phyloP scores from a whole-genome alignment of 2,329 filamentous ascomycete species.

The Hansfordia pulvinata region DNA sequence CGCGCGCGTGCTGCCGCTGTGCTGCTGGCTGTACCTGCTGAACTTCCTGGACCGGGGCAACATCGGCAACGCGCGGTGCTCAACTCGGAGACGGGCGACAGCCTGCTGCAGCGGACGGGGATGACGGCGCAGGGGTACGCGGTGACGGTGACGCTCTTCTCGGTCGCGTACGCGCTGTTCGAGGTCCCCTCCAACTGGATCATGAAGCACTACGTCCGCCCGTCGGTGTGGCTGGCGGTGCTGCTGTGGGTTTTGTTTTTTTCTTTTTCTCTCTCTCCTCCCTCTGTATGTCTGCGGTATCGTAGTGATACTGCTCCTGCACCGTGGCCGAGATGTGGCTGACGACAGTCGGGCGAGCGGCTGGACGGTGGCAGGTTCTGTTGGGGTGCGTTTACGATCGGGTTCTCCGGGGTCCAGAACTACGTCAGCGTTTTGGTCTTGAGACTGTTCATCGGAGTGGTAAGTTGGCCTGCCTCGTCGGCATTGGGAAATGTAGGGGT shows the following conservation, averaged over 20 bases:
- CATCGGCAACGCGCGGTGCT: constrained; percentile 32
- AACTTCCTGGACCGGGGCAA: constrained; percentile 43
- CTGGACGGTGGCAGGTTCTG: too few relatives aligned
- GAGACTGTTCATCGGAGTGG: constrained; percentile 34
- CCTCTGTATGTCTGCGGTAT: too few relatives aligned
- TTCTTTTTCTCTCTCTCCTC: too few relatives aligned
- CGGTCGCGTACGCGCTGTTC: constrained; percentile 51
- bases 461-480: too few relatives aligned
- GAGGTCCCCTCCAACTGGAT: constrained; percentile 49
- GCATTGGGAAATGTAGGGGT: too few relatives aligned
- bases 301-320: too few relatives aligned
- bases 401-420: constrained; percentile 10
- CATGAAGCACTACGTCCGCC: constrained; percentile 43
- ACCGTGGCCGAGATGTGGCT: too few relatives aligned
- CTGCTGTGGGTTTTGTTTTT: constrained; percentile 35
- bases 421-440: constrained; percentile 11
- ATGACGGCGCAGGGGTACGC: constrained; percentile 41
- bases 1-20: constrained; percentile 21
- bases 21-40: constrained; percentile 43
- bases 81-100: constrained; percentile 15
- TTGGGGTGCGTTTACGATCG: constrained; percentile 6
- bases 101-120: constrained; percentile 23
- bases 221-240: constrained; percentile 46
- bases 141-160: constrained; percentile 42
- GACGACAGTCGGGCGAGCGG: too few relatives aligned